phyloP scores from a whole-genome alignment of 768 basidiomycete genomes.

The Lentinus brumalis region DNA sequence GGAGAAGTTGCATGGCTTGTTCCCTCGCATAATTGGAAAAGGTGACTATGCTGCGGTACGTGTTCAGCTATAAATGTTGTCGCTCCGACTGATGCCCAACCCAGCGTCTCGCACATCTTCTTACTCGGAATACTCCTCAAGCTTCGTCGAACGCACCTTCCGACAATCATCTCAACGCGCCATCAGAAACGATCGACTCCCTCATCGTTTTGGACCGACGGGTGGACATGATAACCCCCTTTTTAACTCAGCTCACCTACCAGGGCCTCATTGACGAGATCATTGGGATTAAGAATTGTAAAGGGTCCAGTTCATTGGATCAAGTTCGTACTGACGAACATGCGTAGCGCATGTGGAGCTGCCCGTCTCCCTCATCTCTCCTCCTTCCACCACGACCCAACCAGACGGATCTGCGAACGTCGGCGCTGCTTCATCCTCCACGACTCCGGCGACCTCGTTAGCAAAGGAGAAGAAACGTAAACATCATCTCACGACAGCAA shows the following conservation, averaged over 20 bases:
- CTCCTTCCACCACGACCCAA: constrained; percentile 41
- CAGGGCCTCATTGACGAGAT: constrained; percentile 95
- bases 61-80: background rate
- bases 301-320: constrained; percentile 29
- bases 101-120: constrained; percentile 75
- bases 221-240: constrained; percentile 93
- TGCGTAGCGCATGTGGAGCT: constrained; percentile 73
- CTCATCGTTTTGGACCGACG: constrained; percentile 88
- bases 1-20: constrained; percentile 83
- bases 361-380: constrained; percentile 68
- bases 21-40: constrained; percentile 92
- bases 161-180: constrained; percentile 41
- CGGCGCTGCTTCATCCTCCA: constrained; percentile 37
- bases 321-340: constrained; percentile 12
- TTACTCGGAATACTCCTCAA: constrained; percentile 61
- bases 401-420: constrained; percentile 32
- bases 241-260: constrained; percentile 95
- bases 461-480: constrained; percentile 88
- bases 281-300: constrained; percentile 87
- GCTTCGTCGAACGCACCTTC: constrained; percentile 35
- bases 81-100: constrained; percentile 1
- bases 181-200: constrained; percentile 73
- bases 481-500: constrained; percentile 73
- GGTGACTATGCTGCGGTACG: constrained; percentile 83
- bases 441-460: constrained; percentile 47